A percentile compares a stretch with the other conserved stretches of the same genome.
Evolutionary conservation across 2,329 filamentous ascomycete species (phyloP).

Genomic region (Pseudophaeomoniella oleicola): DNA sequence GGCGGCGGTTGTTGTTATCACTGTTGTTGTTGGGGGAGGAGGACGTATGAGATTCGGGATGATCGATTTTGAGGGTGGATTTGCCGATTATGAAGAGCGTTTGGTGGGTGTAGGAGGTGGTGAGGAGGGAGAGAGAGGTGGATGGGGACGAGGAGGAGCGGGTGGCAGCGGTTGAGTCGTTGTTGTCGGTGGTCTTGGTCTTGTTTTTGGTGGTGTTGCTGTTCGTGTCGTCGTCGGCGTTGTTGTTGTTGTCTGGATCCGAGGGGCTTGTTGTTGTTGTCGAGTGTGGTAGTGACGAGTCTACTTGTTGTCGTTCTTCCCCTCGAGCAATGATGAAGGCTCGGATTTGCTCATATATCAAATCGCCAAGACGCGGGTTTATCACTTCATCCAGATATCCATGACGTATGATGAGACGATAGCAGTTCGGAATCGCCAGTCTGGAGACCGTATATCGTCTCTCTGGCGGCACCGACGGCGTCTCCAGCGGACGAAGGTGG

Average conservation of each 20-base stretch:
- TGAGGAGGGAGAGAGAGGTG: slow-evolving; percentile 17
- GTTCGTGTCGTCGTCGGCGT: background rate
- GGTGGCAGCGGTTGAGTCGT: background rate
- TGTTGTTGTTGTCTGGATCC: background rate
- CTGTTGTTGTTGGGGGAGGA: too few species aligned
- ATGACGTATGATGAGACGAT: slow-evolving; percentile 50
- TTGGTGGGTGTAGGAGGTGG: slow-evolving; percentile 25
- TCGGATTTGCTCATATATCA: slow-evolving; percentile 44
- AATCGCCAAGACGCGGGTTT: slow-evolving; percentile 41
- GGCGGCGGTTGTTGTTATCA: background rate
- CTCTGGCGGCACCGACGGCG: slow-evolving; percentile 35
- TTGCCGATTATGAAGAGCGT: slow-evolving; percentile 24
- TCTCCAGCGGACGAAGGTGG: slow-evolving; percentile 47
- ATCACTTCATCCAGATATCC: slow-evolving; percentile 56
- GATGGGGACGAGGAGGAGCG: slow-evolving; percentile 4
- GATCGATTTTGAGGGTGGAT: slow-evolving; percentile 7
- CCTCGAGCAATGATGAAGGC: slow-evolving; percentile 28
- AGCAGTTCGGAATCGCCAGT: slow-evolving; percentile 39
- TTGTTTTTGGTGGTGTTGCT: background rate
- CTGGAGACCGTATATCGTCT: slow-evolving; percentile 25
- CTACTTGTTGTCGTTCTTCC: slow-evolving; percentile 1
- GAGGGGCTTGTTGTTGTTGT: background rate
- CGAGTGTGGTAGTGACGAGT: background rate
- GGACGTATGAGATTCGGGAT: too few species aligned
- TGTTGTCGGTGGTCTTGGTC: background rate